Evolutionary conservation across 495 filamentous ascomycete genomes (phyloP).

Genomic region (Penicillium daleae): DNA sequence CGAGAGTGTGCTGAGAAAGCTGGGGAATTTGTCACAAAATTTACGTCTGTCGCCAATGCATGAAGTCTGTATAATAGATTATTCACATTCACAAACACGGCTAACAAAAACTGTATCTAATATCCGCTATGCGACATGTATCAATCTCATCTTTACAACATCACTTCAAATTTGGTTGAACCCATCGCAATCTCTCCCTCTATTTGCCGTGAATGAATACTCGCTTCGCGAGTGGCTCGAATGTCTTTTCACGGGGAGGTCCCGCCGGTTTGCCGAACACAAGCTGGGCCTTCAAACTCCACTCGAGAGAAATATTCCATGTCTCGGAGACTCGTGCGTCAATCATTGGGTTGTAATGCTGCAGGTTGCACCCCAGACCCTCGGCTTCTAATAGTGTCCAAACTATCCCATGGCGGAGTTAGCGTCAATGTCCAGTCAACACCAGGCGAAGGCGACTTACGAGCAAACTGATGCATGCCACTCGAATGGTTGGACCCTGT

Average conservation of each 20-base stretch:
- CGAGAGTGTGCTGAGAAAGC: conserved; percentile 31
- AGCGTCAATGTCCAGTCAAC: neutral
- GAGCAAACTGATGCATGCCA: conserved; percentile 68
- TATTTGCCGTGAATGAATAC: conserved; percentile 26
- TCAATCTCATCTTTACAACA: neutral
- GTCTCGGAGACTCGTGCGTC: conserved; percentile 57
- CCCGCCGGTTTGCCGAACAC: conserved; percentile 62
- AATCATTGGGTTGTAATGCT: conserved; percentile 70
- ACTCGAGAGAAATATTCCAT: conserved; percentile 62
- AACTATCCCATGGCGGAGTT: conserved; percentile 26
- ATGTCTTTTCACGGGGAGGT: conserved; percentile 22
- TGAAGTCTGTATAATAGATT: neutral
- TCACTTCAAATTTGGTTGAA: neutral
- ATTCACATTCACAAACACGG: neutral
- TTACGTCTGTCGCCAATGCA: too few relatives aligned
- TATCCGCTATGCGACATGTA: neutral
- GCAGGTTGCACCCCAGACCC: conserved; percentile 72
- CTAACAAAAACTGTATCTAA: neutral
- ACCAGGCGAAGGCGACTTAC: conserved; percentile 15
- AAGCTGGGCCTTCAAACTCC: conserved; percentile 64
- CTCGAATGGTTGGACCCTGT: conserved; percentile 61
- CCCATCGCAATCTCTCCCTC: neutral
- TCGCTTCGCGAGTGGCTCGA: conserved; percentile 20
- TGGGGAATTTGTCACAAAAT: conserved; percentile 19
- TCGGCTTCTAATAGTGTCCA: conserved; percentile 72